Evolutionary conservation across 768 basidiomycete species (phyloP).

Genomic region (Mycena haematopus): DNA sequence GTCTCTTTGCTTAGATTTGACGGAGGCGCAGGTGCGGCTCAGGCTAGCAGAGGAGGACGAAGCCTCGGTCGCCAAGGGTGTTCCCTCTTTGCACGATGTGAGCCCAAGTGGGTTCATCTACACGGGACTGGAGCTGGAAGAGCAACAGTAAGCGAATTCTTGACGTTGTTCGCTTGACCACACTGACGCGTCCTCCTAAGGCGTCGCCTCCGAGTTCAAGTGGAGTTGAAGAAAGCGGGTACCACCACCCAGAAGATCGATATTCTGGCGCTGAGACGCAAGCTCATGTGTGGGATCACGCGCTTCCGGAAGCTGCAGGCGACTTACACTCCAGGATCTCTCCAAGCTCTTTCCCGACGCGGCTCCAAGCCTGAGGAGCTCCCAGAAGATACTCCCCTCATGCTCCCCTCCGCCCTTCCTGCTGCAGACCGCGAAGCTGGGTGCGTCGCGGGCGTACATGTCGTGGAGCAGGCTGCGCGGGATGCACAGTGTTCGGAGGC

Average conservation of each 20-base stretch:
- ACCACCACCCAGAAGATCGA: slow-evolving; percentile 1
- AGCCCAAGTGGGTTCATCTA: slow-evolving; percentile 25
- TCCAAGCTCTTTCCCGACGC: neutral
- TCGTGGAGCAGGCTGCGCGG: neutral
- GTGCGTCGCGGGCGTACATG: neutral
- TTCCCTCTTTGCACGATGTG: slow-evolving; percentile 21
- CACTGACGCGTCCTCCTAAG: neutral
- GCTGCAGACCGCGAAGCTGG: neutral
- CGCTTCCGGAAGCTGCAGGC: neutral
- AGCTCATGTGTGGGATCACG: neutral
- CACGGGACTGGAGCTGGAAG: slow-evolving; percentile 21
- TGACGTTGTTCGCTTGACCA: neutral
- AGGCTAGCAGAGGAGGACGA: slow-evolving; percentile 11
- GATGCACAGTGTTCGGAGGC: neutral
- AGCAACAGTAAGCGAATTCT: slow-evolving; percentile 32
- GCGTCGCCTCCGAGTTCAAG: neutral
- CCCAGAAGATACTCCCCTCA: neutral
- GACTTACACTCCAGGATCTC: neutral
- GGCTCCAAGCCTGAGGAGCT: neutral
- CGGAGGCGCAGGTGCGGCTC: slow-evolving; percentile 19
- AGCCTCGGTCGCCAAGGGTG: slow-evolving; percentile 16
- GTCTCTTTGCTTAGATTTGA: slow-evolving; percentile 6
- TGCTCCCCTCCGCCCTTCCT: neutral
- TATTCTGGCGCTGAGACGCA: neutral
- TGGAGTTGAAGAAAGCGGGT: slow-evolving; percentile 4